Evolutionary conservation across 768 basidiomycete species (phyloP), one percentile per base, ranked within the genome.

Genomic region (Lactarius indigo): DNA sequence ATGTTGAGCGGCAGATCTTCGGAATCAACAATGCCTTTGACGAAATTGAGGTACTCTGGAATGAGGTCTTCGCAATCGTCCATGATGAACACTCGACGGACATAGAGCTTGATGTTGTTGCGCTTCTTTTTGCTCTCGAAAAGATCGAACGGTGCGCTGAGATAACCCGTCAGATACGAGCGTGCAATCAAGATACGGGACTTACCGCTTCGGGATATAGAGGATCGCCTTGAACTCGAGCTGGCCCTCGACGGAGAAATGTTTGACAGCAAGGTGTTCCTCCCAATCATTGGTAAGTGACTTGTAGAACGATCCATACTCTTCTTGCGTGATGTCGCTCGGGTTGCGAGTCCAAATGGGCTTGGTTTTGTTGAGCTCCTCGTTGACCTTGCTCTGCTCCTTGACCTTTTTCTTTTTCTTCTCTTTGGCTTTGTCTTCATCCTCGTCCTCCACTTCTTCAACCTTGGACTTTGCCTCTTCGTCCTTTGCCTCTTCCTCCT

Each of bases 91-190:
- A 98, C 96, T 64, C 97, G 94, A 84, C 97, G 94, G 73, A 99
- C 97, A 77, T 98, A 99, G 78, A 99, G 95, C 83, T 99, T 99
- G 87, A 99, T 98, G 91, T 98, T 98, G 87, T 98, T 98, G 75
- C 96, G 93, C 88, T 98, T 98, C 92, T 98, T 98, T 91, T 99
- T 98, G 68, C 92, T 92, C 84, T 99, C 97, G 82, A 99, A 99
- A 78, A 99, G 90, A 76, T 99, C 97, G 80, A 98, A 98, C 61
- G 97, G 97, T 54, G 96, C 97, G 68, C 95, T 95, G 61, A 35
- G 28, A 23, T 57, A 3, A 54, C 26, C 61, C 7, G 20, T 42
- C 12, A 39, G 64, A 70, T 39, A 69, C 62, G 57, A 63, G 69
- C 17, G 72, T 62, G 5, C 58, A 30, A 65, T 33, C 20, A 35